Percentiles rank a stretch among this genome's conserved stretches.
These are phyloP conservation scores for Mycosphaerella sp. DNA, from an alignment of 2,329 filamentous ascomycete species.

Conservation along the genomic window DNA sequence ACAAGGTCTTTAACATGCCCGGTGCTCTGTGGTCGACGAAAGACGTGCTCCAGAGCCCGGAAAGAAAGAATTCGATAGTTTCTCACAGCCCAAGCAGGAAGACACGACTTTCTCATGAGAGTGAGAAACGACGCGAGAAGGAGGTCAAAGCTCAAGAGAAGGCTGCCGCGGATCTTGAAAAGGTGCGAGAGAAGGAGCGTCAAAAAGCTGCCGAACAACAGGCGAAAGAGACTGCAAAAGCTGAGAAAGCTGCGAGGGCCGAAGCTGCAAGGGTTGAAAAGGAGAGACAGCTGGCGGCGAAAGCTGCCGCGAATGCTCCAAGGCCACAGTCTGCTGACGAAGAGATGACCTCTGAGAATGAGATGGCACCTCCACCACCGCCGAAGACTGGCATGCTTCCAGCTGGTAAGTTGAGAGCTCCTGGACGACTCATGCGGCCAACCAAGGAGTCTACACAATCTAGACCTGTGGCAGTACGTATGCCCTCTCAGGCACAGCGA, in stretches of 20 bases:
- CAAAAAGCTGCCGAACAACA: constrained; percentile 58
- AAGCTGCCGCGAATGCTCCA: constrained; percentile 16
- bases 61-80: constrained; percentile 24
- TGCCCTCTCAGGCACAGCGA: constrained; percentile 45
- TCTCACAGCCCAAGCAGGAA: constrained; percentile 37
- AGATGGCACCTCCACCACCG: constrained; percentile 57
- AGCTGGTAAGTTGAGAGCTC: constrained; percentile 33
- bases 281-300: constrained; percentile 27
- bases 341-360: constrained; percentile 38
- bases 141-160: constrained; percentile 58
- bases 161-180: constrained; percentile 59
- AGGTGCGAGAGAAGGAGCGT: constrained; percentile 62
- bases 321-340: constrained; percentile 33
- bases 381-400: constrained; percentile 43
- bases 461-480: constrained; percentile 66
- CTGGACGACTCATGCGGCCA: constrained; percentile 33
- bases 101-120: constrained; percentile 55
- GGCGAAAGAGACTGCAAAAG: constrained; percentile 38
- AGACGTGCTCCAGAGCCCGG: constrained; percentile 22
- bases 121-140: constrained; percentile 55
- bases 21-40: constrained; percentile 30
- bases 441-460: constrained; percentile 49
- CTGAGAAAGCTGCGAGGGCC: constrained; percentile 35
- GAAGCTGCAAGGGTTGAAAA: constrained; percentile 34
- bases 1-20: constrained; percentile 30